Conservation (phyloP, 2,329 filamentous ascomycete genomes). For the Aspergillus alliaceus region DNA sequence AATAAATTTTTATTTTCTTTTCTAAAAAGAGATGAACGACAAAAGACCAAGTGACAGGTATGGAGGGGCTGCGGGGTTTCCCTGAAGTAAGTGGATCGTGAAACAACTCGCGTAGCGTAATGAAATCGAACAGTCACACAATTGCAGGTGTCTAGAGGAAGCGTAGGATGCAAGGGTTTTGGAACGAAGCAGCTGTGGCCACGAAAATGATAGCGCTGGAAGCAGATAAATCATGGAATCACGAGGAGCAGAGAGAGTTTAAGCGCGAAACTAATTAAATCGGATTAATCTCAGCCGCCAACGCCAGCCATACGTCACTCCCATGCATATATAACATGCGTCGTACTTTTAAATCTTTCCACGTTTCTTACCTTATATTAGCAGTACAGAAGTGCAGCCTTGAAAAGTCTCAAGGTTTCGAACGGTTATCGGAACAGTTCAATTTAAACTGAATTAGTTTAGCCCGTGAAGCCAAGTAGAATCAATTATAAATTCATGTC, state of each 20-base stretch:
- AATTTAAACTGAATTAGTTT: too few relatives aligned
- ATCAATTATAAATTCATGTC: too few relatives aligned
- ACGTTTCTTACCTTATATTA: neutral
- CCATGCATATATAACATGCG: neutral
- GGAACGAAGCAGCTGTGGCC: neutral
- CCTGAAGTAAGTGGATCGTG: neutral
- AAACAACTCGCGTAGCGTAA: neutral
- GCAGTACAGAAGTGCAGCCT: too few relatives aligned
- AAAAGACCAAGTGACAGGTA: neutral
- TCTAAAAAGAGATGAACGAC: constrained; percentile 3
- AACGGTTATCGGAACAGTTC: too few relatives aligned
- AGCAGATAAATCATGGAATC: neutral
- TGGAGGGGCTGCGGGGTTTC: neutral
- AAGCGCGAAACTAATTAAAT: neutral
- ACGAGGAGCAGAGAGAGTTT: neutral
- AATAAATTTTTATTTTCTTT: too few relatives aligned
- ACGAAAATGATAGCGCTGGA: neutral
- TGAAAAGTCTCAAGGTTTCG: too few relatives aligned
- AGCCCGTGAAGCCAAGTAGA: too few relatives aligned
- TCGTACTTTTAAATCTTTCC: neutral
- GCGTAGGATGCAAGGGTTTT: neutral
- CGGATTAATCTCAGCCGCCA: neutral
- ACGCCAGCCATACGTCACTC: neutral
- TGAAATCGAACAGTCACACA: neutral
- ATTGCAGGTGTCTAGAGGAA: neutral